These are phyloP conservation scores for Solanum sitiens DNA, from an alignment of 257 asterid species.

Conservation along the genomic window DNA sequence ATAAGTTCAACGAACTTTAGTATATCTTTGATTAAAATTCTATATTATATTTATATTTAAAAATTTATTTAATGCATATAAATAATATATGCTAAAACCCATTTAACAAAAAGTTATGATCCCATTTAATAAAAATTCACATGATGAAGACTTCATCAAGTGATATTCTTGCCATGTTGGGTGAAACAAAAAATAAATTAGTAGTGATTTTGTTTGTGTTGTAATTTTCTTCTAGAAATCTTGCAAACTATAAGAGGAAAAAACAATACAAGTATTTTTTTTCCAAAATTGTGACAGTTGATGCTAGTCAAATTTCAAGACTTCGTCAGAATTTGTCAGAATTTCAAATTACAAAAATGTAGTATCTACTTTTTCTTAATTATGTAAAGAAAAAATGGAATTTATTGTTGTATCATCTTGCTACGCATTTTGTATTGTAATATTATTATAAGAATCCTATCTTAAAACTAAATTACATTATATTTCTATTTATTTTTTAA, in stretches of 20 bases:
- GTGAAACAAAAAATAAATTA: neutral
- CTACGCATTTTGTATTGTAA: too few relatives aligned
- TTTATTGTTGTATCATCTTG: too few relatives aligned
- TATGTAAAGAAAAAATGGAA: neutral
- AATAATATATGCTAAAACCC: neutral
- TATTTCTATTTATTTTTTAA: too few relatives aligned
- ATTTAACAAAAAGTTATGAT: neutral
- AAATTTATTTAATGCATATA: neutral
- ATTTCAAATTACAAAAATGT: neutral
- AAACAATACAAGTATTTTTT: neutral
- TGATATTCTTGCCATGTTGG: neutral
- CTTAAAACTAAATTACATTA: too few relatives aligned
- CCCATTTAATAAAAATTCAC: neutral
- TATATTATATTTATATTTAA: neutral
- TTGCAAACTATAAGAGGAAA: neutral
- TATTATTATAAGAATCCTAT: too few relatives aligned
- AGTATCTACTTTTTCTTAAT: too few relatives aligned
- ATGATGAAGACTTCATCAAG: neutral
- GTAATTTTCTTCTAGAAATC: neutral
- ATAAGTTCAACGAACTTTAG: neutral
- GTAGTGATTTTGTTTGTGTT: neutral
- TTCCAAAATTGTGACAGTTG: neutral
- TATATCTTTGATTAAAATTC: neutral
- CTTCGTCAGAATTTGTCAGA: neutral
- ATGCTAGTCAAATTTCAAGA: neutral